Percentiles rank a stretch among this genome's conserved stretches.
phyloP scores from a whole-genome alignment of 2,329 filamentous ascomycete genomes.

The Phialophora macrospora region DNA sequence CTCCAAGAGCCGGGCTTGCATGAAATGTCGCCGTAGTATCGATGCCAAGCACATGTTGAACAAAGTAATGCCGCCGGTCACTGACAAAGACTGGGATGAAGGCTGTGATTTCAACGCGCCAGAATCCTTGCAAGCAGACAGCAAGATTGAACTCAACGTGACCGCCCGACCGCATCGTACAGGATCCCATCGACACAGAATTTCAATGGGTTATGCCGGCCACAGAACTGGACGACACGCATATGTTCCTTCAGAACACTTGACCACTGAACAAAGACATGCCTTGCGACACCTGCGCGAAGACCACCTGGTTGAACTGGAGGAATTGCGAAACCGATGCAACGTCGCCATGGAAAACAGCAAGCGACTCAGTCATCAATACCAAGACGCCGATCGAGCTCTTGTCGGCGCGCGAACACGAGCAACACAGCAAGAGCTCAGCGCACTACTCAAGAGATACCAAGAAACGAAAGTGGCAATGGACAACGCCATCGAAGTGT shows the following conservation, averaged over 20 bases:
- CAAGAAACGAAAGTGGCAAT: constrained; percentile 23
- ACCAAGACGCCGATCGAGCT: constrained; percentile 18
- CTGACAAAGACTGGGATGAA: constrained; percentile 34
- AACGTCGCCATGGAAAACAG: constrained; percentile 10
- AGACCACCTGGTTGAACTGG: constrained; percentile 19
- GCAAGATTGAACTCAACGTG: constrained; percentile 31
- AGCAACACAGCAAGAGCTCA: constrained; percentile 13
- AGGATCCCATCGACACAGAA: constrained; percentile 20
- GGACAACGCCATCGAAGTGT: constrained; percentile 17
- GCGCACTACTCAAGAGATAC: constrained; percentile 14
- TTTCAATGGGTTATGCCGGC: constrained; percentile 9
- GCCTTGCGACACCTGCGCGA: constrained; percentile 21
- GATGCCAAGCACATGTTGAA: constrained; percentile 34
- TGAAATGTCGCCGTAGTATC: constrained; percentile 35
- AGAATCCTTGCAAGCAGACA: constrained; percentile 28
- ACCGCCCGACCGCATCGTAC: constrained; percentile 29
- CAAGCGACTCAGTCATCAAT: constrained; percentile 19
- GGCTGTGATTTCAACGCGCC: constrained; percentile 33
- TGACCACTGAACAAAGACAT: constrained; percentile 19
- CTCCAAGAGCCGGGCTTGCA: constrained; percentile 31
- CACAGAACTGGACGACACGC: constrained; percentile 13
- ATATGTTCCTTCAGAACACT: background rate
- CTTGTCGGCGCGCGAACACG: constrained; percentile 20
- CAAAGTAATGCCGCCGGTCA: constrained; percentile 33
- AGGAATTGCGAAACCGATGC: constrained; percentile 19